phyloP scores from a whole-genome alignment of 768 basidiomycete species.

The Neoboletus subvelutipes region DNA sequence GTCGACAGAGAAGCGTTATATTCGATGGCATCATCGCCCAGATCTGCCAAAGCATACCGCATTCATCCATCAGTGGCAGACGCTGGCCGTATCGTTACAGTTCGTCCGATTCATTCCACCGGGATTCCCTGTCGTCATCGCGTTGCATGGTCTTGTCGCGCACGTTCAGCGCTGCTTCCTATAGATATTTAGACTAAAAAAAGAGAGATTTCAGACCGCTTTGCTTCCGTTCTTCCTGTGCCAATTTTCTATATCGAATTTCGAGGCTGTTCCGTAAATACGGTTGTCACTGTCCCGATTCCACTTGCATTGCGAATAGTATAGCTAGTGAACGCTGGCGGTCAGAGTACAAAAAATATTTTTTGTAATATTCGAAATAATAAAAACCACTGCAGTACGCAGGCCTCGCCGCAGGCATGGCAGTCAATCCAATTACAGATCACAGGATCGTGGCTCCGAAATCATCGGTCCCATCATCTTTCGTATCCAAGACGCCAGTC shows the following conservation, averaged over 20 bases:
- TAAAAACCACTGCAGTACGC: no score
- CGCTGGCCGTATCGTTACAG: neutral
- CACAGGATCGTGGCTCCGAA: conserved; percentile 48
- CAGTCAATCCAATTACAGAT: no score
- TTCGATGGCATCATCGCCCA: conserved; percentile 31
- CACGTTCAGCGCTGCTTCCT: neutral
- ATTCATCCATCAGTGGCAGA: neutral
- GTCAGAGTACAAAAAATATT: no score
- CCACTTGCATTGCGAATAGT: no score
- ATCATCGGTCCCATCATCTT: conserved; percentile 46
- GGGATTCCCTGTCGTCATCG: neutral
- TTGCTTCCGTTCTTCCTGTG: neutral
- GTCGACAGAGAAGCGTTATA: conserved; percentile 50
- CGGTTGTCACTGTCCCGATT: no score
- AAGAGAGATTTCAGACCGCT: no score
- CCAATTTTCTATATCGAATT: neutral
- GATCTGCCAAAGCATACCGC: neutral
- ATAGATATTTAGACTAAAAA: neutral
- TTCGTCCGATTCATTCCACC: neutral
- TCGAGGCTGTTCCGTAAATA: neutral
- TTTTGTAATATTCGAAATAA: no score
- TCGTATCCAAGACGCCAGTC: conserved; percentile 43
- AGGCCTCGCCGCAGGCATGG: no score
- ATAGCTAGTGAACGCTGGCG: no score
- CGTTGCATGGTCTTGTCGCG: neutral